phyloP scores from a whole-genome alignment of 805 yeast species.

The Kodamaea kakaduensis region DNA sequence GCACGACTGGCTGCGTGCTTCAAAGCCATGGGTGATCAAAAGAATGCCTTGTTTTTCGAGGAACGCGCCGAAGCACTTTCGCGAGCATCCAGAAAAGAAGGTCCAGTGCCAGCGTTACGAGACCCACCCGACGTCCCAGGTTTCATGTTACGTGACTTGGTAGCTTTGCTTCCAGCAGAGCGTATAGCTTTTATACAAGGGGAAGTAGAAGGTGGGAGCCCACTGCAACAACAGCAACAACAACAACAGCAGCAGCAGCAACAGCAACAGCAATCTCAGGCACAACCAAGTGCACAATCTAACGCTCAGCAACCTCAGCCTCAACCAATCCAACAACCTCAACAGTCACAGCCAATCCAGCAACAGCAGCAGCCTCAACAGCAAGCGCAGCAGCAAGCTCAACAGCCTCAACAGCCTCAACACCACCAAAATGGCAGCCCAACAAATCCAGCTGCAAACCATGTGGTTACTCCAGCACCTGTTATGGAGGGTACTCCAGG shows the following conservation, averaged over 20 bases:
- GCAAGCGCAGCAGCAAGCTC: constrained; percentile 26
- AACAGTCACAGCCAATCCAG: constrained; percentile 2
- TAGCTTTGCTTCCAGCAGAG: constrained; percentile 39
- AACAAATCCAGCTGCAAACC: not conserved
- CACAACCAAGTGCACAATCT: not conserved
- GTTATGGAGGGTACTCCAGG: not conserved
- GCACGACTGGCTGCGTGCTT: constrained; percentile 48
- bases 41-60: constrained; percentile 40
- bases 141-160: constrained; percentile 38
- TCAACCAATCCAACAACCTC: no score
- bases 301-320: constrained; percentile 18
- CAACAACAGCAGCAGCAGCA: constrained; percentile 1
- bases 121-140: constrained; percentile 48
- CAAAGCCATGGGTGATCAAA: constrained; percentile 42
- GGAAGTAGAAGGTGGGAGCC: not conserved
- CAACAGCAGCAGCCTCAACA: constrained; percentile 16
- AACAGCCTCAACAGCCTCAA: constrained; percentile 19
- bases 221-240: constrained; percentile 4
- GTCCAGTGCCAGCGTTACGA: constrained; percentile 42
- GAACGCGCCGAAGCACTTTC: constrained; percentile 41
- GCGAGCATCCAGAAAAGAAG: constrained; percentile 41
- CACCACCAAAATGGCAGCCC: constrained; percentile 7
- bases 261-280: constrained; percentile 1
- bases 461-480: not conserved
- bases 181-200: constrained; percentile 36